Evolutionary conservation across 441 rosid genomes (phyloP).

Genomic region (Gossypium aridum): DNA sequence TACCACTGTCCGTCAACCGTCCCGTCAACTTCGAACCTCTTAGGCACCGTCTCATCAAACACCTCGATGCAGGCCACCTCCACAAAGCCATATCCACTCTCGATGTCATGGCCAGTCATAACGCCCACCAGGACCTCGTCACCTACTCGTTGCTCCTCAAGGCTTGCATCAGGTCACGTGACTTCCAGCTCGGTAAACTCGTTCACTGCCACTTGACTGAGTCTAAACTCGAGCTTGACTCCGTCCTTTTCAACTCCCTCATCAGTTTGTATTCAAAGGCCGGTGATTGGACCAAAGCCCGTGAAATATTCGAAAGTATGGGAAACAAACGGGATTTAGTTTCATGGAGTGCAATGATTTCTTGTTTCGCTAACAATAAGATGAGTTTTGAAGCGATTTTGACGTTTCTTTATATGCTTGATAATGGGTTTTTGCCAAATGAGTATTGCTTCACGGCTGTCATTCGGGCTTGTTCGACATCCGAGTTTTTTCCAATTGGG

Average conservation of each 20-base stretch:
- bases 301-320: conserved; percentile 39
- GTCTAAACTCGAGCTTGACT: conserved; percentile 38
- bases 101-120: conserved; percentile 32
- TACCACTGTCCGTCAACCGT: neutral
- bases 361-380: conserved; percentile 35
- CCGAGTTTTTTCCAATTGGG: conserved; percentile 21
- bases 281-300: conserved; percentile 32
- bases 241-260: conserved; percentile 43
- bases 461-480: conserved; percentile 39
- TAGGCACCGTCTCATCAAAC: conserved; percentile 27
- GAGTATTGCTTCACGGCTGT: conserved; percentile 53
- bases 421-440: conserved; percentile 36
- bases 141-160: conserved; percentile 56
- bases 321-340: conserved; percentile 35
- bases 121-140: conserved; percentile 33
- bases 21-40: conserved; percentile 7
- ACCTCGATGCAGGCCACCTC: conserved; percentile 41
- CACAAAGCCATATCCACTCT: conserved; percentile 39
- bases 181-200: conserved; percentile 39
- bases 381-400: conserved; percentile 27
- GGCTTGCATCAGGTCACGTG: conserved; percentile 46
- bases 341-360: conserved; percentile 54
- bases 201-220: conserved; percentile 35
- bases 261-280: conserved; percentile 55
- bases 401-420: conserved; percentile 39